Evolutionary conservation across 768 basidiomycete species (phyloP).

Genomic region (Lepiota subincarnata): DNA sequence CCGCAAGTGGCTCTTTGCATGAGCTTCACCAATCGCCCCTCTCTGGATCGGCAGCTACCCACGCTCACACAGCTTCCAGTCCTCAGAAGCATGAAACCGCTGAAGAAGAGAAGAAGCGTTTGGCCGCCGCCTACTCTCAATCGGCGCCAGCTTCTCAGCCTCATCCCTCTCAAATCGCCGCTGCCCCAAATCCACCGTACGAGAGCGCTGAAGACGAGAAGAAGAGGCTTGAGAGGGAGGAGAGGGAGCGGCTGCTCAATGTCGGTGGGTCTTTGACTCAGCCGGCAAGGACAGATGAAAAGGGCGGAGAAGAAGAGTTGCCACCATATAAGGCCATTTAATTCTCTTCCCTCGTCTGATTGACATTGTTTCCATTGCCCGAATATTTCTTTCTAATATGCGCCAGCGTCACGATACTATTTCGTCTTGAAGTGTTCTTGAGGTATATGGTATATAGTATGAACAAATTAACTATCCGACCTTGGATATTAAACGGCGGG

Average conservation of each 20-base stretch:
- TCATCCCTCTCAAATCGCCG: constrained; percentile 6
- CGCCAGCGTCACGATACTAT: too few species aligned
- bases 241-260: constrained; percentile 50
- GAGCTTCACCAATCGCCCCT: constrained; percentile 39
- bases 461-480: constrained; percentile 37
- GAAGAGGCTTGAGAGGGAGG: constrained; percentile 57
- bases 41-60: constrained; percentile 29
- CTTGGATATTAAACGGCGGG: constrained; percentile 83
- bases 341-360: not conserved
- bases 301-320: constrained; percentile 38
- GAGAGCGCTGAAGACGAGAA: constrained; percentile 44
- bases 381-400: too few species aligned
- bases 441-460: constrained; percentile 8
- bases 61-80: constrained; percentile 20
- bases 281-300: constrained; percentile 21
- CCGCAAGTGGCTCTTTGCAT: constrained; percentile 58
- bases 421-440: not conserved
- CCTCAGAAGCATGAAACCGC: constrained; percentile 42
- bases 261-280: constrained; percentile 18
- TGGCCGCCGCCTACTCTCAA: constrained; percentile 36
- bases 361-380: not conserved
- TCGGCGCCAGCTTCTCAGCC: constrained; percentile 23
- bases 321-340: constrained; percentile 44
- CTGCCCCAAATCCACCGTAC: constrained; percentile 5
- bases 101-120: constrained; percentile 64